Evolutionary conservation across 2,329 filamentous ascomycete genomes (phyloP), one percentile per base, ranked within the genome.

Genomic region (Sporothrix humicola): DNA sequence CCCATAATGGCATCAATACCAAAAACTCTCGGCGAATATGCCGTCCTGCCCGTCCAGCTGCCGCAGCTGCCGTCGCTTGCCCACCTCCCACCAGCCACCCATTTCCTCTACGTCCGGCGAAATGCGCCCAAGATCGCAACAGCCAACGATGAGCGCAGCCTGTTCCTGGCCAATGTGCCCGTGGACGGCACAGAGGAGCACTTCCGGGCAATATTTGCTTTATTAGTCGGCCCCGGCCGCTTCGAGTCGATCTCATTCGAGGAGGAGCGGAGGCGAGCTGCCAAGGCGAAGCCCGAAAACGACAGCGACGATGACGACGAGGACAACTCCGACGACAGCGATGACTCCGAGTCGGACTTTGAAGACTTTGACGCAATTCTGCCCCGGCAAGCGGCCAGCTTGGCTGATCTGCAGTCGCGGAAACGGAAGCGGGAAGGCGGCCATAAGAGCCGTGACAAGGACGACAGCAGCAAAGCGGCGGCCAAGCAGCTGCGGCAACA

Each of bases 161-260:
- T 99, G 20, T 99, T 97, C 82, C 81, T 97, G n/a, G 92, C 95
- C 76, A 98, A 99, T 79, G 84, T 97, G 0, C 96, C 96, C 7
- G 86, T 92, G 76, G 95, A 98, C 80, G 91, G 93, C 74, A 97
- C 93, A 4, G 91, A 93, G 73, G 81, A 85, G 0, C 93, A 95
- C 78, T 86, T 98, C 58, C 90, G 93, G 61, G 86, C 90, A 58
- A 84, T 98, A 0, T 97, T 98, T 77, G 84, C 89, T 0, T 85
- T 87, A 0, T 88, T 97, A 17, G 87, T 98, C 0, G 92, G 93
- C 9, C 90, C 92, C 0, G 93, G 92, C 2, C 87, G 92, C 65
- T 92, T 98, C 66, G 93, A 97, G 81, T 86, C 84, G 71, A 91
- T 97, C 5, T 84, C 87, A 0, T 98, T 98, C 76, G 92, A 94